These are phyloP conservation scores for Jacaranda copaia DNA, from an alignment of 257 asterid genomes.

Conservation along the genomic window DNA sequence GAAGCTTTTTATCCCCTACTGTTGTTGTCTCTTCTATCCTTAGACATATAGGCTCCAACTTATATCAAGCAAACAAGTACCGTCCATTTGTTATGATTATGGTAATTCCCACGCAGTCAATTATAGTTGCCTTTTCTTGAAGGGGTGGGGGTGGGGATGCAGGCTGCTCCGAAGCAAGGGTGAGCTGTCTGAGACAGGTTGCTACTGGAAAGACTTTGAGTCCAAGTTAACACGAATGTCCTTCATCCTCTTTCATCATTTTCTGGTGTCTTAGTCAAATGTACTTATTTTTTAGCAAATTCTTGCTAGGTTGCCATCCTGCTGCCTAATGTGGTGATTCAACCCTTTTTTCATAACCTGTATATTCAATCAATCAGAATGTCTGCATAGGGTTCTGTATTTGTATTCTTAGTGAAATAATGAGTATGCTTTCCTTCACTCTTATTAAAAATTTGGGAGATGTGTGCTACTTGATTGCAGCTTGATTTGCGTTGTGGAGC, in stretches of 20 bases:
- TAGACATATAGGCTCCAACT: background rate
- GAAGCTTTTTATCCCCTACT: constrained; percentile 9
- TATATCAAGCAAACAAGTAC: background rate
- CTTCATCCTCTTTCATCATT: background rate
- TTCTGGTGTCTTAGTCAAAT: background rate
- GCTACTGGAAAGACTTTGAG: constrained; percentile 4
- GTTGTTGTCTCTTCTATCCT: background rate
- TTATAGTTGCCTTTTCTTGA: background rate
- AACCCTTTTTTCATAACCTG: background rate
- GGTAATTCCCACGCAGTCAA: background rate
- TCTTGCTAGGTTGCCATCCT: background rate
- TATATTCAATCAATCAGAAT: background rate
- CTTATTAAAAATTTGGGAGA: constrained; percentile 13
- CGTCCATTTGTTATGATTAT: background rate
- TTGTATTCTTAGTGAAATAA: constrained; percentile 1
- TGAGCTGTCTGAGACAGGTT: background rate
- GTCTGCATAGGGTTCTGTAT: constrained; percentile 13
- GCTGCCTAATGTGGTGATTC: background rate
- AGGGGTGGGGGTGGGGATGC: background rate
- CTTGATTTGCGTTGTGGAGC: constrained; percentile 95
- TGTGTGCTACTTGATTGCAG: constrained; percentile 51
- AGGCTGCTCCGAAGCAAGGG: background rate
- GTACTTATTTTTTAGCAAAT: background rate
- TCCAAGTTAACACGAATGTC: background rate
- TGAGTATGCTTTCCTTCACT: constrained; percentile 4